These are phyloP conservation scores for Euphorbia neoarborescens DNA, from an alignment of 441 rosid genomes.

Conservation along the genomic window DNA sequence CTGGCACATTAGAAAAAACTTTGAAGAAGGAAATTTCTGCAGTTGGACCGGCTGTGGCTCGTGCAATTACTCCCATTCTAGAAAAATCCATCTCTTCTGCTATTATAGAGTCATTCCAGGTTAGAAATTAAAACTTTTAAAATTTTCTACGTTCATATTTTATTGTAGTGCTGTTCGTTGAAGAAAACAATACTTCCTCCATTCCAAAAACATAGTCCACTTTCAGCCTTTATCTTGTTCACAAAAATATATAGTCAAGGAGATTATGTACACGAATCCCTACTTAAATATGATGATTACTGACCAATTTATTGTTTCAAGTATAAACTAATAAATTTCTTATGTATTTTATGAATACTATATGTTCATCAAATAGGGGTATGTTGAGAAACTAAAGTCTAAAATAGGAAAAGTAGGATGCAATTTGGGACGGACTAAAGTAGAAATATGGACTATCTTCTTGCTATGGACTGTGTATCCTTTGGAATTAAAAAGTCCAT, in stretches of 20 bases:
- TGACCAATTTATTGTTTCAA: neutral
- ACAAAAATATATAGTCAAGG: neutral
- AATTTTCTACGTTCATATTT: neutral
- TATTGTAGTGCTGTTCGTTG: conserved; percentile 13
- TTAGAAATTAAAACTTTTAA: conserved; percentile 23
- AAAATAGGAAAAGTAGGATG: neutral
- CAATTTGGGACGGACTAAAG: neutral
- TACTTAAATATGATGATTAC: neutral
- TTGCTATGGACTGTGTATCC: neutral
- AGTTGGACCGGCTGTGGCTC: conserved; percentile 49
- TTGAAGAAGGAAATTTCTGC: conserved; percentile 64
- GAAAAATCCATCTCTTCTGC: conserved; percentile 67
- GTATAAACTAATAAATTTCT: neutral
- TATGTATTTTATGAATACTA: neutral
- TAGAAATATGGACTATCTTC: neutral
- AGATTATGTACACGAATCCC: neutral
- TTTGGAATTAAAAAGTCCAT: neutral
- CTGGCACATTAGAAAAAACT: conserved; percentile 49
- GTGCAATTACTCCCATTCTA: conserved; percentile 49
- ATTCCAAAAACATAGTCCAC: neutral
- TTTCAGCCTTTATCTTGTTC: neutral
- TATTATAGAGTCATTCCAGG: conserved; percentile 85
- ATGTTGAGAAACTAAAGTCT: neutral
- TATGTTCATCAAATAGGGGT: neutral
- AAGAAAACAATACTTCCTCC: neutral